A percentile compares a stretch with the other conserved stretches of the same genome.
Conservation (phyloP, 768 basidiomycete genomes). For the Suillus discolor region DNA sequence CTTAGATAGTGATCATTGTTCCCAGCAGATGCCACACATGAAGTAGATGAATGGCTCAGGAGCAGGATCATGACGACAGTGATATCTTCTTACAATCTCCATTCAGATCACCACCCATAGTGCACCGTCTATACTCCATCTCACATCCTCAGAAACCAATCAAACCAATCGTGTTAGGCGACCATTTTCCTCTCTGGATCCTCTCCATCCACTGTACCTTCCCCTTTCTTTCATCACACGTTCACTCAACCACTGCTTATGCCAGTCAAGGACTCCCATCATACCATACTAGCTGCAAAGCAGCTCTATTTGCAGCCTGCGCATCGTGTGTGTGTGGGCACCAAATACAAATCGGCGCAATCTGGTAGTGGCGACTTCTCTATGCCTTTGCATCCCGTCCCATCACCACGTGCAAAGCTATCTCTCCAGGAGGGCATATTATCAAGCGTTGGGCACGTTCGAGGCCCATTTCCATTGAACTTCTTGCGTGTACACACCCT, state of each 20-base stretch:
- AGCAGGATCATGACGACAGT: constrained; percentile 35
- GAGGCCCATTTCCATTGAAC: constrained; percentile 68
- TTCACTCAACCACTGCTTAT: constrained; percentile 56
- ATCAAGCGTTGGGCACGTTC: constrained; percentile 74
- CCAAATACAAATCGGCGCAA: constrained; percentile 59
- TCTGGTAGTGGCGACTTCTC: constrained; percentile 41
- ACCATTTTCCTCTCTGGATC: constrained; percentile 50
- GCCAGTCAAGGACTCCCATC: constrained; percentile 55
- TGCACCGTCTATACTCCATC: constrained; percentile 42
- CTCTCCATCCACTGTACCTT: constrained; percentile 42
- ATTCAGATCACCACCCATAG: constrained; percentile 47
- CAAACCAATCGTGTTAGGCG: constrained; percentile 34
- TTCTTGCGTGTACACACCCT: constrained; percentile 55
- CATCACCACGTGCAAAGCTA: constrained; percentile 40
- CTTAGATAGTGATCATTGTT: constrained; percentile 49
- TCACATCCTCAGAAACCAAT: constrained; percentile 22
- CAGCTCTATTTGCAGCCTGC: constrained; percentile 27
- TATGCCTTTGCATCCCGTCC: constrained; percentile 56
- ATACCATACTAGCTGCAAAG: constrained; percentile 42
- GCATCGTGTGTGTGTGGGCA: constrained; percentile 46
- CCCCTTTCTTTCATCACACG: constrained; percentile 46
- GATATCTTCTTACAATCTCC: constrained; percentile 59
- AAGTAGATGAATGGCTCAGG: constrained; percentile 35
- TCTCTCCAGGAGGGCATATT: constrained; percentile 79
- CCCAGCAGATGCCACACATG: constrained; percentile 22